These are phyloP conservation scores for Aspergillus ochraceus DNA, from an alignment of 2,329 filamentous ascomycete species.

Conservation along the genomic window DNA sequence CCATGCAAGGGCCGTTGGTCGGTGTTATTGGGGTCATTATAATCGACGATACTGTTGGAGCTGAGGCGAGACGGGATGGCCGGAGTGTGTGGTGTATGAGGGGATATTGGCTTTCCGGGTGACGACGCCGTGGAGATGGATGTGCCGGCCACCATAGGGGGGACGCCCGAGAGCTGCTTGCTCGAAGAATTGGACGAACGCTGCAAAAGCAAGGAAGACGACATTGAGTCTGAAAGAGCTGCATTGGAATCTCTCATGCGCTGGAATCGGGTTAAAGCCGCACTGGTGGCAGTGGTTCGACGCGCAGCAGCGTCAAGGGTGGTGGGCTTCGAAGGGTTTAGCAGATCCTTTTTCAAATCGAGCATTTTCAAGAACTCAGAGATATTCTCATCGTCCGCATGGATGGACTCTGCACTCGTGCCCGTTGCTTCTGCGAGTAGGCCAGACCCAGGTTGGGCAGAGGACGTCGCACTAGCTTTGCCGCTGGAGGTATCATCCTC, in stretches of 20 bases:
- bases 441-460: slow-evolving; percentile 71
- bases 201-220: slow-evolving; percentile 81
- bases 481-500: slow-evolving; percentile 62
- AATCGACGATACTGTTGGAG: slow-evolving; percentile 81
- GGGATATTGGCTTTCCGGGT: slow-evolving; percentile 84
- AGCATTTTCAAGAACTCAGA: slow-evolving; percentile 88
- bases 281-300: slow-evolving; percentile 74
- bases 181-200: slow-evolving; percentile 76
- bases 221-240: slow-evolving; percentile 87
- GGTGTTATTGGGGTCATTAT: slow-evolving; percentile 47
- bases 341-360: slow-evolving; percentile 84
- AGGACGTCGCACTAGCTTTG: slow-evolving; percentile 52
- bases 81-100: slow-evolving; percentile 88
- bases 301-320: slow-evolving; percentile 68
- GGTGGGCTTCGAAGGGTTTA: slow-evolving; percentile 59
- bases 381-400: slow-evolving; percentile 87
- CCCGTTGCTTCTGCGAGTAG: slow-evolving; percentile 70
- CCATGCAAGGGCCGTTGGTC: slow-evolving; percentile 29
- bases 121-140: slow-evolving; percentile 84
- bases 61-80: slow-evolving; percentile 92
- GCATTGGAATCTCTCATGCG: slow-evolving; percentile 87
- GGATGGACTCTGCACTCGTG: slow-evolving; percentile 64
- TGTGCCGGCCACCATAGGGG: slow-evolving; percentile 61
- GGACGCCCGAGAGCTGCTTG: slow-evolving; percentile 68
- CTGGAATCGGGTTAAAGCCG: slow-evolving; percentile 81